phyloP scores from a whole-genome alignment of 768 basidiomycete genomes.

The Lactifluus pinguis region DNA sequence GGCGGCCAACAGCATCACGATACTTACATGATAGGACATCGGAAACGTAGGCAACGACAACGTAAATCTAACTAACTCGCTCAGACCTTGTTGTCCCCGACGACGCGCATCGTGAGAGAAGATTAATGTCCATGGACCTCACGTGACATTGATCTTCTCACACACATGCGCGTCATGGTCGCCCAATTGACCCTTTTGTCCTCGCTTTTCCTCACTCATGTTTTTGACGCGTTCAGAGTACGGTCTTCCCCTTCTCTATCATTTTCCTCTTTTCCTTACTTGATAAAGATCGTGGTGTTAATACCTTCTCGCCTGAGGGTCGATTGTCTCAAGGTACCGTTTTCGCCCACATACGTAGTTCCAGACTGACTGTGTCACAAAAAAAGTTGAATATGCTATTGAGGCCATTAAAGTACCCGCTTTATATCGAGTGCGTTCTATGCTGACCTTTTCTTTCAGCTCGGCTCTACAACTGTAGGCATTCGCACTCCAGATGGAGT shows the following conservation, averaged over 20 bases:
- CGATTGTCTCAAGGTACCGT: constrained; percentile 91
- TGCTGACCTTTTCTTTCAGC: constrained; percentile 37
- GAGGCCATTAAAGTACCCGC: constrained; percentile 87
- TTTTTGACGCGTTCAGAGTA: constrained; percentile 95
- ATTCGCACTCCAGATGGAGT: constrained; percentile 86
- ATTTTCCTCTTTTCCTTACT: neutral
- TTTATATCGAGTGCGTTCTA: neutral
- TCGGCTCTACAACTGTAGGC: constrained; percentile 96
- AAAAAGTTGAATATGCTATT: constrained; percentile 97
- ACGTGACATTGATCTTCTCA: constrained; percentile 3
- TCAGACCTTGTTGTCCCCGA: no score
- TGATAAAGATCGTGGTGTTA: constrained; percentile 81
- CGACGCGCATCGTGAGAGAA: no score
- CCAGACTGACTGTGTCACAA: constrained; percentile 16
- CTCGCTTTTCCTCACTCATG: constrained; percentile 36
- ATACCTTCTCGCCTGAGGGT: constrained; percentile 98
- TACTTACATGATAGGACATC: no score
- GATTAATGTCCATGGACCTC: neutral
- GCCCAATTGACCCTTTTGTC: neutral
- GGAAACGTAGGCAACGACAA: no score
- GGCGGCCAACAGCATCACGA: no score
- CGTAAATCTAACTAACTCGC: no score
- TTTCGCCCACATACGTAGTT: neutral
- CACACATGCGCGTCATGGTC: constrained; percentile 16
- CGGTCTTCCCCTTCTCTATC: constrained; percentile 34